phyloP scores from a whole-genome alignment of 352 stramenopile species.

The Globisporangium polare region DNA sequence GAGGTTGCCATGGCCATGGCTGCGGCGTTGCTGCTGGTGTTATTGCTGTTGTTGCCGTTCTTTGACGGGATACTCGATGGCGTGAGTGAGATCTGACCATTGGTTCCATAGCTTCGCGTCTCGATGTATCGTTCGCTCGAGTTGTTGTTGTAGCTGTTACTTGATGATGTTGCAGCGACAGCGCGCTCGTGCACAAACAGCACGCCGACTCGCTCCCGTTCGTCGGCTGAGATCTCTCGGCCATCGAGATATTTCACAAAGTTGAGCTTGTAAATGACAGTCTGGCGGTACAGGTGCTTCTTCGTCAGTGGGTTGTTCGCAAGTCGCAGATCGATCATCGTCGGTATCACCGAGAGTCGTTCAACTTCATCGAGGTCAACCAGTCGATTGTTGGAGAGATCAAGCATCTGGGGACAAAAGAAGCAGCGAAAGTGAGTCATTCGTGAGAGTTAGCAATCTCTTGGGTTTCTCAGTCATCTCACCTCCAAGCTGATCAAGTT shows the following conservation, averaged over 20 bases:
- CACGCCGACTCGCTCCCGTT: conserved; percentile 64
- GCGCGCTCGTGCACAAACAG: conserved; percentile 73
- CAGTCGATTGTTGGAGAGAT: conserved; percentile 77
- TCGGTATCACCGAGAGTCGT: conserved; percentile 45
- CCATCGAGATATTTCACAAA: conserved; percentile 59
- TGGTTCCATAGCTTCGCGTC: conserved; percentile 14
- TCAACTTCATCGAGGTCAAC: conserved; percentile 80
- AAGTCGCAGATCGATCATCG: conserved; percentile 61
- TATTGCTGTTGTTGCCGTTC: conserved; percentile 3
- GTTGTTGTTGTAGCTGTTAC: conserved; percentile 4
- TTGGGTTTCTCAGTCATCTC: background rate
- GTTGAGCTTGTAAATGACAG: conserved; percentile 54
- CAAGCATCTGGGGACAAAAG: conserved; percentile 36
- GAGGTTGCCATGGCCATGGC: background rate
- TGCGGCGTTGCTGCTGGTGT: background rate
- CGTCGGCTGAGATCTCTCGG: conserved; percentile 66
- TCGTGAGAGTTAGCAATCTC: background rate
- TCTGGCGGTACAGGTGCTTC: conserved; percentile 80
- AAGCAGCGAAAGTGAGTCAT: background rate
- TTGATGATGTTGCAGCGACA: conserved; percentile 18
- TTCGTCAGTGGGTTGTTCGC: conserved; percentile 74
- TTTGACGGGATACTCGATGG: conserved; percentile 49
- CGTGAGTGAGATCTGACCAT: conserved; percentile 26
- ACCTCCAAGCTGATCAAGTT: conserved; percentile 72
- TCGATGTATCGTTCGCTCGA: conserved; percentile 22